These are phyloP conservation scores for Gloeopeniophorella convolvens DNA, from an alignment of 768 basidiomycete species.

Conservation along the genomic window DNA sequence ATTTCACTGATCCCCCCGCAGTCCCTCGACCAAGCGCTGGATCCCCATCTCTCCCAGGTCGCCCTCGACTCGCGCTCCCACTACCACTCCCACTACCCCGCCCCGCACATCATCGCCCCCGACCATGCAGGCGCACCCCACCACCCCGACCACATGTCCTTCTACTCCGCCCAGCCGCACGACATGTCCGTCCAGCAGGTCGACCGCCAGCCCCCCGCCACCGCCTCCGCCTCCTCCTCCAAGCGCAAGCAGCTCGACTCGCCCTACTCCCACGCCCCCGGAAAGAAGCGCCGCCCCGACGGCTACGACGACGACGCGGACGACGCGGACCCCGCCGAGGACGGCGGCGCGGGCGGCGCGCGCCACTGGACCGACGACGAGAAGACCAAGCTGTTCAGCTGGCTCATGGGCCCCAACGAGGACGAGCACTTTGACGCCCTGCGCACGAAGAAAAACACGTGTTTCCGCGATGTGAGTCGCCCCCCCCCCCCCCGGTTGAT, in stretches of 20 bases:
- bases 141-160: conserved; percentile 19
- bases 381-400: conserved; percentile 68
- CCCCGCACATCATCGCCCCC: conserved; percentile 17
- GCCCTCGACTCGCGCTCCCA: conserved; percentile 21
- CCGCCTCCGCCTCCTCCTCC: conserved; percentile 15
- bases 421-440: conserved; percentile 78
- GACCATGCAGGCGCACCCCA: conserved; percentile 18
- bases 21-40: conserved; percentile 21
- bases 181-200: conserved; percentile 18
- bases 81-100: conserved; percentile 19
- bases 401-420: conserved; percentile 66
- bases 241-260: conserved; percentile 21
- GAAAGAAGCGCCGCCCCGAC: conserved; percentile 20
- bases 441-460: conserved; percentile 75
- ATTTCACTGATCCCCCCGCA: conserved; percentile 14
- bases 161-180: conserved; percentile 13
- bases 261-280: conserved; percentile 6
- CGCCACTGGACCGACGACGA: conserved; percentile 86
- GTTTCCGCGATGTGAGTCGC: conserved; percentile 60
- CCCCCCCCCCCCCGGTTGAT: conserved; percentile 1
- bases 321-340: conserved; percentile 21
- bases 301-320: conserved; percentile 19
- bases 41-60: conserved; percentile 21
- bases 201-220: conserved; percentile 12
- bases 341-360: conserved; percentile 40